These are phyloP conservation scores for Boletellus sp. DNA, from an alignment of 768 basidiomycete genomes.

Conservation along the genomic window DNA sequence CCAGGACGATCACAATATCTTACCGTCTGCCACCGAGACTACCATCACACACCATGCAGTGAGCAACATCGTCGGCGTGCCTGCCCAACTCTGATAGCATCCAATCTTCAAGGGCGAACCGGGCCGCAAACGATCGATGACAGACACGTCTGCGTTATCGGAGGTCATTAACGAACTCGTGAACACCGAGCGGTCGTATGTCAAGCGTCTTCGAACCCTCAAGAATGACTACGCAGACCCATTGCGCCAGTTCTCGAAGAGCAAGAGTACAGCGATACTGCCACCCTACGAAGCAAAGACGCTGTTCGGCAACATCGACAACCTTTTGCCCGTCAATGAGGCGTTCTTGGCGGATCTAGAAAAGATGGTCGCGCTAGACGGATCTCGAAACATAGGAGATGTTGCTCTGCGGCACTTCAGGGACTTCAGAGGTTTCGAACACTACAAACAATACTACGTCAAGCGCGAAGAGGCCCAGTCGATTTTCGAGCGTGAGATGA, in stretches of 20 bases:
- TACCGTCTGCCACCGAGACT: slow-evolving; percentile 39
- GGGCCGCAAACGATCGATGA: slow-evolving; percentile 53
- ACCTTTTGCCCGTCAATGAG: slow-evolving; percentile 83
- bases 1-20: slow-evolving; percentile 46
- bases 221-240: slow-evolving; percentile 91
- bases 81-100: slow-evolving; percentile 11
- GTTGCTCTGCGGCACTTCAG: slow-evolving; percentile 86
- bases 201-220: slow-evolving; percentile 75
- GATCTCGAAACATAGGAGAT: slow-evolving; percentile 65
- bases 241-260: slow-evolving; percentile 77
- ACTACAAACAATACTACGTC: slow-evolving; percentile 86
- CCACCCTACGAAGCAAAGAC: slow-evolving; percentile 88
- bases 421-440: slow-evolving; percentile 78
- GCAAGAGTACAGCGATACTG: slow-evolving; percentile 83
- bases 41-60: slow-evolving; percentile 42
- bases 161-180: slow-evolving; percentile 85
- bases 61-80: slow-evolving; percentile 25
- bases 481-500: slow-evolving; percentile 81
- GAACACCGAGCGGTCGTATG: slow-evolving; percentile 85
- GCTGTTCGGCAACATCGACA: slow-evolving; percentile 92
- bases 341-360: slow-evolving; percentile 82
- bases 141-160: slow-evolving; percentile 61
- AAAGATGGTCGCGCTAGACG: slow-evolving; percentile 65
- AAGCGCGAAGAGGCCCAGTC: slow-evolving; percentile 91
- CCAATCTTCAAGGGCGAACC: slow-evolving; percentile 19